Base-by-base conservation (phyloP, 768 basidiomycete species). In the Lentinula edodes region DNA sequence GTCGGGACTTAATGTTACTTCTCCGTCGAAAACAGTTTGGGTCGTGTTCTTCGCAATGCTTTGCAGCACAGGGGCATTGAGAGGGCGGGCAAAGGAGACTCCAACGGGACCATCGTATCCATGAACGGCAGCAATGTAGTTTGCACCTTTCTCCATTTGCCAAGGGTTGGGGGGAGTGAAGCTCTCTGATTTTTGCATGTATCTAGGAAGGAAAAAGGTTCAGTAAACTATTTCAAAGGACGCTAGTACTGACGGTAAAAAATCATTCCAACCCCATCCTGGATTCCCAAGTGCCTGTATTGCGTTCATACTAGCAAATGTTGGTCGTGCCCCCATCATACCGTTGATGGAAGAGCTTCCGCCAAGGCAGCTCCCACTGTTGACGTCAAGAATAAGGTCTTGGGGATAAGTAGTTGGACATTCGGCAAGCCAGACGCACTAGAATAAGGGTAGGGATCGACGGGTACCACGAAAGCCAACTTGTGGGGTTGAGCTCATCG, bases 251-350 rank as follows among this genome's bases (percentile, higher is more conserved):
- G 32, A 64, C 65, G 65, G 63, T 42, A 66, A 70, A 58, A 74
- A 68, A 20, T 66, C 66, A 28, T 71, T 67, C 73, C 73, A 75
- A 36, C 67, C 70, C 73, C 74, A 75, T 8, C 67, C 64, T 6
- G 68, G 66, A 41, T 62, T 65, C 12, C 65, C 65, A 1, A 66
- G 63, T 1, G 65, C 65, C 62, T 66, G 63, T 23, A 65, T 12
- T 4, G 62, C 62, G 15, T 28, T 63, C 64, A 63, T 65, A 3
- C 64, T 61, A 1, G 64, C 64, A 35, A 62, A 65, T 58, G 65
- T 65, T 1, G 64, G 64, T 51, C 64, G 45, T 15, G 71, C 68
- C 32, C 70, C 71, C 45, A 67, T 62, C 57, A 63, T 66, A 45
- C 66, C 68, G 46, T 72, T 72, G 60, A 72, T 69, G 0, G 71